Conservation (phyloP, 495 filamentous ascomycete species). For the Talaromyces nanjingensis region DNA sequence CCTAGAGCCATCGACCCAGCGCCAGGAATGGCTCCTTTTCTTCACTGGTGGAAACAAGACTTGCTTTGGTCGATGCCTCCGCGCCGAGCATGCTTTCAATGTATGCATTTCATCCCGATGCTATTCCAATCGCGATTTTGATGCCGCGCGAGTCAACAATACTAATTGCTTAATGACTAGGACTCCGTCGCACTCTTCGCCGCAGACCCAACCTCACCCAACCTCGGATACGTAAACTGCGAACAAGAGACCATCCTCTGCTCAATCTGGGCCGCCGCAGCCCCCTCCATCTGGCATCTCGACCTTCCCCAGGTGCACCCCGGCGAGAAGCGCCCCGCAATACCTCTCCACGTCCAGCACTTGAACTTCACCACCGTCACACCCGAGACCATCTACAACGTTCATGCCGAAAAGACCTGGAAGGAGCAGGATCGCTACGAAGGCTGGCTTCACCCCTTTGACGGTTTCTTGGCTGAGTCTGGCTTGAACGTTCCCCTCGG, state of each 20-base stretch:
- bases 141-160: not conserved
- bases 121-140: too few species aligned
- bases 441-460: constrained; percentile 73
- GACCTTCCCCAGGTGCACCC: constrained; percentile 54
- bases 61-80: constrained; percentile 61
- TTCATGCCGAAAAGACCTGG: constrained; percentile 58
- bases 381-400: constrained; percentile 51
- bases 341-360: constrained; percentile 48
- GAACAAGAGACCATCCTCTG: constrained; percentile 74
- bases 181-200: constrained; percentile 65
- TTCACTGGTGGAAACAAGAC: constrained; percentile 83
- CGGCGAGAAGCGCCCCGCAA: constrained; percentile 31
- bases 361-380: constrained; percentile 62
- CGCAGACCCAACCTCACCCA: constrained; percentile 55
- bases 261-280: constrained; percentile 67
- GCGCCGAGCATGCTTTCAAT: constrained; percentile 49
- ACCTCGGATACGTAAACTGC: constrained; percentile 71
- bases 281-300: constrained; percentile 67
- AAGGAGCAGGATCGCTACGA: constrained; percentile 51
- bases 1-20: constrained; percentile 54
- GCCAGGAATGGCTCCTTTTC: constrained; percentile 76
- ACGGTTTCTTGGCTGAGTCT: constrained; percentile 61
- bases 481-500: constrained; percentile 59
- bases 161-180: constrained; percentile 31
- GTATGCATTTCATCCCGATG: constrained; percentile 25